Evolutionary conservation across 2,329 filamentous ascomycete genomes (phyloP).

Genomic region (Boeremia exigua): DNA sequence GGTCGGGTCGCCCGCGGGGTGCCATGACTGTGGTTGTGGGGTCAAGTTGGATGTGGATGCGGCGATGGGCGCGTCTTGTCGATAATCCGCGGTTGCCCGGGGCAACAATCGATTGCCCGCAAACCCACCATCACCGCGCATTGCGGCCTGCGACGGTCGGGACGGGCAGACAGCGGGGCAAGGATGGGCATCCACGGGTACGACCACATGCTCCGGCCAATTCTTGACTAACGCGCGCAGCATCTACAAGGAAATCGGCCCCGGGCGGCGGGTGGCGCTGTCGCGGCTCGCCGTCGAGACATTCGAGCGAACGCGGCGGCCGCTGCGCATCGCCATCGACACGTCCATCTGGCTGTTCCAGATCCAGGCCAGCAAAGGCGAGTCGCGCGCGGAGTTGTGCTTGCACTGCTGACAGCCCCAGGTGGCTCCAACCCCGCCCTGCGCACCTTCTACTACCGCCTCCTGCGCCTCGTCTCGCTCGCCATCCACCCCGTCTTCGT

Average conservation of each 20-base stretch:
- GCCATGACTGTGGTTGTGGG: constrained; percentile 25
- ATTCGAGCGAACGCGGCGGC: constrained; percentile 71
- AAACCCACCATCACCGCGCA: constrained; percentile 17
- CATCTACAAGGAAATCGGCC: constrained; percentile 87
- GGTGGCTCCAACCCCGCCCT: constrained; percentile 89
- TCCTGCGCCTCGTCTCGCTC: constrained; percentile 75
- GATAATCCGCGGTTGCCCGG: constrained; percentile 25
- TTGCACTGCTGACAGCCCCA: constrained; percentile 38
- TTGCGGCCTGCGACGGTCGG: not conserved
- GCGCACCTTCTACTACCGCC: constrained; percentile 89
- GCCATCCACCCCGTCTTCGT: constrained; percentile 90
- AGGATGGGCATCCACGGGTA: constrained; percentile 52
- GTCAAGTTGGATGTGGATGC: not conserved
- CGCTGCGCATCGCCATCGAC: constrained; percentile 88
- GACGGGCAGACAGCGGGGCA: constrained; percentile 14
- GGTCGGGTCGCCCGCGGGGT: constrained; percentile 24
- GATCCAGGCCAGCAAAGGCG: constrained; percentile 78
- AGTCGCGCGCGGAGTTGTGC: too few relatives aligned
- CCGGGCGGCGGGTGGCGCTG: constrained; percentile 78
- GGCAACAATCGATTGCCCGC: constrained; percentile 44
- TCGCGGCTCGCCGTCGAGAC: constrained; percentile 82
- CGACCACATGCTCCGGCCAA: too few relatives aligned
- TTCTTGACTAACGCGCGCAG: constrained; percentile 61
- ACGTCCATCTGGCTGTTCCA: constrained; percentile 98
- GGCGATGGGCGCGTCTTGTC: not conserved